A percentile compares a stretch with the other conserved stretches of the same genome.
Conservation (phyloP, 768 basidiomycete species). For the Suillus plorans region DNA sequence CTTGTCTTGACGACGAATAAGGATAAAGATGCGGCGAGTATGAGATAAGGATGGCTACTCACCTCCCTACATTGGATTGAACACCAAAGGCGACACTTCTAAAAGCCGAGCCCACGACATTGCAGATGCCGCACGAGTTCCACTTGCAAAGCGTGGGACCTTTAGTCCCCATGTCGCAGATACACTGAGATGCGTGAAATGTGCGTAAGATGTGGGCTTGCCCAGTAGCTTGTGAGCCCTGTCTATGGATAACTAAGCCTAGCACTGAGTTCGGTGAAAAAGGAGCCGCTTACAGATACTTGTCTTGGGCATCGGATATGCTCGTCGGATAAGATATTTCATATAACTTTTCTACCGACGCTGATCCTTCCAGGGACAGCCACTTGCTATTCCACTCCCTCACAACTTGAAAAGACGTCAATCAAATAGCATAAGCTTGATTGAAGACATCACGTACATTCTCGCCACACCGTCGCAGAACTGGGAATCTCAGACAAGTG, state of each 20-base stretch:
- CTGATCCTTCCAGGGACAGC: constrained; percentile 1
- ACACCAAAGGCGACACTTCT: constrained; percentile 56
- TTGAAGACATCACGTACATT: constrained; percentile 39
- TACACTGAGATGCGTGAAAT: constrained; percentile 65
- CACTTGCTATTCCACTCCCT: constrained; percentile 5
- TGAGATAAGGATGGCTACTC: constrained; percentile 15
- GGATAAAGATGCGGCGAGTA: not conserved
- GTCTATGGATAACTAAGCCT: constrained; percentile 11
- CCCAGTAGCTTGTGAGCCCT: constrained; percentile 36
- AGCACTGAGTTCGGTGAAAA: constrained; percentile 9
- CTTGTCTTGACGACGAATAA: constrained; percentile 40
- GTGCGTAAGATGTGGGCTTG: constrained; percentile 50
- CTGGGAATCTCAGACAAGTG: constrained; percentile 49
- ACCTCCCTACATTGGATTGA: constrained; percentile 55
- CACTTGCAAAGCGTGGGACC: constrained; percentile 51
- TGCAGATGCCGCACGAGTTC: constrained; percentile 66
- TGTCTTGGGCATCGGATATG: constrained; percentile 40
- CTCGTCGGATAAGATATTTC: constrained; percentile 41
- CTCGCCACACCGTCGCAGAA: constrained; percentile 50
- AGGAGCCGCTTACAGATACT: constrained; percentile 41
- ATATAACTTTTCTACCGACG: constrained; percentile 56
- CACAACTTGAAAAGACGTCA: not conserved
- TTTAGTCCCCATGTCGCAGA: constrained; percentile 65
- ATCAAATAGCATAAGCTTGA: constrained; percentile 19
- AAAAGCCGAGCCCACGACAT: constrained; percentile 57